Percentiles rank a stretch among this genome's conserved stretches.
Conservation (phyloP, 2,329 filamentous ascomycete species). For the Alternaria atra region DNA sequence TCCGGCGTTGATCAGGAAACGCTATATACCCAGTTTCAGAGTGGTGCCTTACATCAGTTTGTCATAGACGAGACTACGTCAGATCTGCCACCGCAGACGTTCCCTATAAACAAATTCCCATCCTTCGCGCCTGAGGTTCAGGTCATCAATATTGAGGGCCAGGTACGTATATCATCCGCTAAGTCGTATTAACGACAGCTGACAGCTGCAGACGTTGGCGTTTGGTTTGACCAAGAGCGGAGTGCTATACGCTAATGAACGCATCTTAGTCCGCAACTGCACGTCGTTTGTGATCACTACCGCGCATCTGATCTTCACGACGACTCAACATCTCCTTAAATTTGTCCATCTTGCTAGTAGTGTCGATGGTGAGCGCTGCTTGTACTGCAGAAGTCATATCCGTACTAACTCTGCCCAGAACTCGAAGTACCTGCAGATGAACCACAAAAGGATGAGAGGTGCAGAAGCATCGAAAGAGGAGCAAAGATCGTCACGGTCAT, state of each 20-base stretch:
- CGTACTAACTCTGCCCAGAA: constrained; percentile 59
- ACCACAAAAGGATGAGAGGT: constrained; percentile 90
- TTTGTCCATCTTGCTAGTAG: constrained; percentile 79
- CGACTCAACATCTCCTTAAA: constrained; percentile 90
- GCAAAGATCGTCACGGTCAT: constrained; percentile 87
- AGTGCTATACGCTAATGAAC: constrained; percentile 78
- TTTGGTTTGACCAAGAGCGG: constrained; percentile 79
- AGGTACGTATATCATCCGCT: constrained; percentile 26
- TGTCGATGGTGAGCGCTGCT: constrained; percentile 64
- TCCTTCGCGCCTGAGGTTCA: constrained; percentile 39
- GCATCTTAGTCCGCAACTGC: constrained; percentile 81
- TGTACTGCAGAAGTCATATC: too few relatives aligned
- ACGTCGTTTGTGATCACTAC: constrained; percentile 88
- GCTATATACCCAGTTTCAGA: constrained; percentile 35
- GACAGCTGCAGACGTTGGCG: constrained; percentile 53
- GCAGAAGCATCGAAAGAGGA: constrained; percentile 89
- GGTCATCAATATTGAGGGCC: constrained; percentile 30
- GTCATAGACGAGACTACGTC: constrained; percentile 13
- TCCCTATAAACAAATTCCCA: constrained; percentile 34
- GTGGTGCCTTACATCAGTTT: constrained; percentile 33
- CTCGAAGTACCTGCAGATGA: constrained; percentile 87
- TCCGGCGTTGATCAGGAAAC: constrained; percentile 32
- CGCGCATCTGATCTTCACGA: constrained; percentile 89
- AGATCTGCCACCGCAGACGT: constrained; percentile 29
- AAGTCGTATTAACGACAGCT: constrained; percentile 22